Evolutionary conservation across 192 early-diverging fungal species (phyloP).

Genomic region (Anaeromyces robustus): DNA sequence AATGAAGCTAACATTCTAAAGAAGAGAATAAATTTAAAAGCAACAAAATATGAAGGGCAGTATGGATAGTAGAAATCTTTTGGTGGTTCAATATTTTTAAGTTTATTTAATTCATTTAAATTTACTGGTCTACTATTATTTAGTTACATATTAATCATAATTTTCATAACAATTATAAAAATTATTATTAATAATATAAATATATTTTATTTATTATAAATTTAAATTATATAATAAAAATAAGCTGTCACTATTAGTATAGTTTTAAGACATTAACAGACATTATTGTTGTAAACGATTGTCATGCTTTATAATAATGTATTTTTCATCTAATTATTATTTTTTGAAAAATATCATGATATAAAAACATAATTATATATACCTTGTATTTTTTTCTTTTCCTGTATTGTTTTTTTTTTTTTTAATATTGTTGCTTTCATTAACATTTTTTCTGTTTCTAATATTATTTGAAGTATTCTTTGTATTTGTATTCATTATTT

Average conservation of each 20-base stretch:
- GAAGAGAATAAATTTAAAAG: constrained; percentile 31
- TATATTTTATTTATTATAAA: too few species aligned
- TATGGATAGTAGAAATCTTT: constrained; percentile 5
- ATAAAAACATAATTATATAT: too few species aligned
- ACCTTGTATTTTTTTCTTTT: not conserved
- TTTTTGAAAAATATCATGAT: too few species aligned
- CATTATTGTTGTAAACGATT: too few species aligned
- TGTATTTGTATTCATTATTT: not conserved
- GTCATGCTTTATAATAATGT: too few species aligned
- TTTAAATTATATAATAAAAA: too few species aligned
- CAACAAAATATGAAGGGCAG: constrained; percentile 27
- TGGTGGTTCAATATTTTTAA: not conserved
- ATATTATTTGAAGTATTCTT: not conserved
- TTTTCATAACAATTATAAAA: too few species aligned
- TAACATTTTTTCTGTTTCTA: not conserved
- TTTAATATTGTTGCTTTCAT: not conserved
- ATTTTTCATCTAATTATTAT: too few species aligned
- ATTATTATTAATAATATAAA: too few species aligned
- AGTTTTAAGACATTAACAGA: too few species aligned
- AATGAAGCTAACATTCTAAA: constrained; percentile 34
- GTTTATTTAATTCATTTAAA: not conserved
- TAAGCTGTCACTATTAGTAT: too few species aligned
- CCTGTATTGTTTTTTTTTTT: not conserved
- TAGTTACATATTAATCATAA: too few species aligned
- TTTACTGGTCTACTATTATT: not conserved